phyloP scores from a whole-genome alignment of 2,329 filamentous ascomycete genomes.

The Penicillium sclerotiorum region DNA sequence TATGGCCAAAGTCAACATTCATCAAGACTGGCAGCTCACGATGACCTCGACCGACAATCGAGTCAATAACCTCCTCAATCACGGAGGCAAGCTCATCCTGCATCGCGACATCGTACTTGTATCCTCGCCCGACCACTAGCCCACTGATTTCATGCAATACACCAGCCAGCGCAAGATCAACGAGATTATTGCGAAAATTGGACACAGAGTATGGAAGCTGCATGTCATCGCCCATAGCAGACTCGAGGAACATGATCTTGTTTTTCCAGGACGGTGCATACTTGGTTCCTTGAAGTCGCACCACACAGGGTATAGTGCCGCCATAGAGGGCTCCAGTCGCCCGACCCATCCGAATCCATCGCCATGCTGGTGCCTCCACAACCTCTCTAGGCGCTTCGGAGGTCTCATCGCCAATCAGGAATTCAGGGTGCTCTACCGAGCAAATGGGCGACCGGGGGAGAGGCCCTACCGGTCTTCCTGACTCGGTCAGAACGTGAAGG shows the following conservation, averaged over 20 bases:
- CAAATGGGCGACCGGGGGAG: background rate
- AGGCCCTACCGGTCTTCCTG: background rate
- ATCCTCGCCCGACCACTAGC: slow-evolving; percentile 47
- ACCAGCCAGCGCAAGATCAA: slow-evolving; percentile 47
- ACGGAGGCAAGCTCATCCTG: slow-evolving; percentile 26
- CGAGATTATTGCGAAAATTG: slow-evolving; percentile 25
- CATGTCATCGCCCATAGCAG: slow-evolving; percentile 32
- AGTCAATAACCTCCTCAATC: background rate
- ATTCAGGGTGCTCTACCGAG: background rate
- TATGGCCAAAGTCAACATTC: slow-evolving; percentile 50
- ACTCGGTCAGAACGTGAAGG: background rate
- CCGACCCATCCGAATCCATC: slow-evolving; percentile 6
- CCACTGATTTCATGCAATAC: slow-evolving; percentile 47
- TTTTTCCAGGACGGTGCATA: slow-evolving; percentile 6
- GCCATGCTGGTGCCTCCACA: background rate
- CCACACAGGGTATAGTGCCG: slow-evolving; percentile 37
- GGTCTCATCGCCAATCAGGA: background rate
- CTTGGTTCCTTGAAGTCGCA: background rate
- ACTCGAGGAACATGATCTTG: slow-evolving; percentile 40
- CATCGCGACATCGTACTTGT: slow-evolving; percentile 42
- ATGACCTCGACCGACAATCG: background rate
- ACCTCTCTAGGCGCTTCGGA: background rate
- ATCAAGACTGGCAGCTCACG: slow-evolving; percentile 41
- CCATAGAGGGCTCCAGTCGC: slow-evolving; percentile 41
- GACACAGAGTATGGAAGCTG: slow-evolving; percentile 1